These are phyloP conservation scores for Debaryomyces udenii DNA, from an alignment of 1,139 yeast species.

Conservation along the genomic window DNA sequence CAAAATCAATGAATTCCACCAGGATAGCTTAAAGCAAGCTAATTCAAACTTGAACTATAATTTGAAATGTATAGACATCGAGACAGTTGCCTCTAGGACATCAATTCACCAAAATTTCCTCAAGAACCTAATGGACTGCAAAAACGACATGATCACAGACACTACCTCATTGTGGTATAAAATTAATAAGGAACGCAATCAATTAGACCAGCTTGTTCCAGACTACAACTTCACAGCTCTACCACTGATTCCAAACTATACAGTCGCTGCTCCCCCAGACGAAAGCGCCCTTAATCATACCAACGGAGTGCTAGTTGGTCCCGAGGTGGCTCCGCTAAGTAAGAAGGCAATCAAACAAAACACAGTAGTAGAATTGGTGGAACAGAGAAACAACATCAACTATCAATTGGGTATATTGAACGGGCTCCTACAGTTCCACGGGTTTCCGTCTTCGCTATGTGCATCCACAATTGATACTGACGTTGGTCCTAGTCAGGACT, in stretches of 20 bases:
- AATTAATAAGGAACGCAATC: conserved; percentile 85
- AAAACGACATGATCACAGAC: conserved; percentile 63
- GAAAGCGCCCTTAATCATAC: conserved; percentile 8
- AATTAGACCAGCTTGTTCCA: conserved; percentile 71
- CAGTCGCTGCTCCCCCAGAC: conserved; percentile 21
- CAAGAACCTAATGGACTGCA: conserved; percentile 68
- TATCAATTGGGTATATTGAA: conserved; percentile 60
- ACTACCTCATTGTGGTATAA: conserved; percentile 93
- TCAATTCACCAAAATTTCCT: conserved; percentile 83
- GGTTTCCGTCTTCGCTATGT: conserved; percentile 70
- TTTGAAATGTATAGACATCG: conserved; percentile 73
- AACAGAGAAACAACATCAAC: conserved; percentile 55
- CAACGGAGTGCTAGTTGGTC: conserved; percentile 10
- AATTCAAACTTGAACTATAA: conserved; percentile 71
- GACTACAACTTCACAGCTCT: conserved; percentile 43
- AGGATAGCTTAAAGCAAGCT: conserved; percentile 68
- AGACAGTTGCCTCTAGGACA: conserved; percentile 78
- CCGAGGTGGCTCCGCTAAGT: conserved; percentile 24
- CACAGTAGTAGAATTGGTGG: conserved; percentile 48
- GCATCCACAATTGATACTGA: conserved; percentile 27
- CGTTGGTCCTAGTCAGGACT: conserved; percentile 29
- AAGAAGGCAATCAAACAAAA: conserved; percentile 43
- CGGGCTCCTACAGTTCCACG: conserved; percentile 59
- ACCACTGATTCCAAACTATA: conserved; percentile 32
- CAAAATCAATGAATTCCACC: conserved; percentile 71